phyloP scores from a whole-genome alignment of 768 basidiomycete genomes.

The Boletus fagicola region DNA sequence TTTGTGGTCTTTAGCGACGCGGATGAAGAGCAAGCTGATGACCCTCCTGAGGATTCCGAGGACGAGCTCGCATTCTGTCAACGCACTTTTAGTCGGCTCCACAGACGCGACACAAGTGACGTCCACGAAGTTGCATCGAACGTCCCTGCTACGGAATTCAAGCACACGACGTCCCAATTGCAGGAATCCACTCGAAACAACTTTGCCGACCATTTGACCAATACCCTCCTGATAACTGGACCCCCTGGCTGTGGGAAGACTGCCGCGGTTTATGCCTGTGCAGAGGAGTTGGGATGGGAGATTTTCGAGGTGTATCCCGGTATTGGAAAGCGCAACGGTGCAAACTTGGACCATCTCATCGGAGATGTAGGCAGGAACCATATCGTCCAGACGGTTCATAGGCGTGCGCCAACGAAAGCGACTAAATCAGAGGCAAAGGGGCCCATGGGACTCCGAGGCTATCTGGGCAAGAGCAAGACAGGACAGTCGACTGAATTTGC shows the following conservation, averaged over 20 bases:
- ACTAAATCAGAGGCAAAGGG: conserved; percentile 8
- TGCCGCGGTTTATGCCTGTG: conserved; percentile 89
- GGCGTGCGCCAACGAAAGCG: conserved; percentile 5
- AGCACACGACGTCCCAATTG: conserved; percentile 8
- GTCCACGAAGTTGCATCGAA: conserved; percentile 4
- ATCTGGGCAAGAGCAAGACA: conserved; percentile 16
- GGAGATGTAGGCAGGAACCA: conserved; percentile 97
- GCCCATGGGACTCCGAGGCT: conserved; percentile 13
- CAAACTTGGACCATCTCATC: conserved; percentile 73
- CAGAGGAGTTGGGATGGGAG: conserved; percentile 91
- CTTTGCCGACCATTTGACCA: conserved; percentile 59
- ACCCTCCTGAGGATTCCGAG: conserved; percentile 38
- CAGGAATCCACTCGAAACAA: conserved; percentile 15
- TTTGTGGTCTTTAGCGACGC: conserved; percentile 53
- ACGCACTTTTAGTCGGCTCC: conserved; percentile 22
- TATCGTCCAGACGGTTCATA: conserved; percentile 49
- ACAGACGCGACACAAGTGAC: conserved; percentile 1
- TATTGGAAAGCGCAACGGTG: conserved; percentile 82
- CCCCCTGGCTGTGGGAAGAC: conserved; percentile 90
- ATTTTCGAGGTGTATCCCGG: conserved; percentile 97
- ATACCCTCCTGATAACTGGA: conserved; percentile 83
- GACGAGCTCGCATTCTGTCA: conserved; percentile 34
- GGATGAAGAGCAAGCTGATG: conserved; percentile 32
- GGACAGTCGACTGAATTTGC: not conserved
- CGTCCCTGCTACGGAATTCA: not conserved